Evolutionary conservation across 805 yeast genomes (phyloP).

Genomic region (Wickerhamomyces bovis): DNA sequence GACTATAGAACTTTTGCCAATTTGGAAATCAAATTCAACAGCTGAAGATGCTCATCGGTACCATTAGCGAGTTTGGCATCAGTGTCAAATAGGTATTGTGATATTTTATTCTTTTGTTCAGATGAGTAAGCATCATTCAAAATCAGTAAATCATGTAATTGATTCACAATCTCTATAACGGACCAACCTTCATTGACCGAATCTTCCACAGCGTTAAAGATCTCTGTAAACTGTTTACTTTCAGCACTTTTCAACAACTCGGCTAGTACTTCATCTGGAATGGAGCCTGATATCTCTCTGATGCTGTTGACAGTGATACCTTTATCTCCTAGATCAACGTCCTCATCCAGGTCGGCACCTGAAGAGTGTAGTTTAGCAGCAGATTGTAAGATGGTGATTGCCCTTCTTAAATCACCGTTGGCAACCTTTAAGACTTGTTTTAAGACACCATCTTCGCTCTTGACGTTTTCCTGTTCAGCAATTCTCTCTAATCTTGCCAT

Average conservation of each 20-base stretch:
- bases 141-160: conserved; percentile 63
- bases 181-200: conserved; percentile 69
- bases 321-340: conserved; percentile 32
- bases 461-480: conserved; percentile 39
- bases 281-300: conserved; percentile 72
- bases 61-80: conserved; percentile 78
- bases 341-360: conserved; percentile 14
- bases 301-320: conserved; percentile 42
- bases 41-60: conserved; percentile 80
- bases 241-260: conserved; percentile 35
- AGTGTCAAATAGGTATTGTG: conserved; percentile 61
- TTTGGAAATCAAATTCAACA: conserved; percentile 57
- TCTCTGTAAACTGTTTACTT: conserved; percentile 26
- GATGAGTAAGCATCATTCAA: conserved; percentile 45
- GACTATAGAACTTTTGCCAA: conserved; percentile 33
- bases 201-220: conserved; percentile 41
- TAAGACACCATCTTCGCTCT: conserved; percentile 45
- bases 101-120: conserved; percentile 55
- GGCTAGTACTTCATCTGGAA: conserved; percentile 44
- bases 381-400: conserved; percentile 85
- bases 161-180: conserved; percentile 63
- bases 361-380: conserved; percentile 52
- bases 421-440: conserved; percentile 64
- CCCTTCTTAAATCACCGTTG: conserved; percentile 87
- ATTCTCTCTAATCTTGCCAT: conserved; percentile 59